A percentile compares a stretch with the other conserved stretches of the same genome.
Conservation (phyloP, 257 asterid species). For the Ophiorrhiza pumila region DNA sequence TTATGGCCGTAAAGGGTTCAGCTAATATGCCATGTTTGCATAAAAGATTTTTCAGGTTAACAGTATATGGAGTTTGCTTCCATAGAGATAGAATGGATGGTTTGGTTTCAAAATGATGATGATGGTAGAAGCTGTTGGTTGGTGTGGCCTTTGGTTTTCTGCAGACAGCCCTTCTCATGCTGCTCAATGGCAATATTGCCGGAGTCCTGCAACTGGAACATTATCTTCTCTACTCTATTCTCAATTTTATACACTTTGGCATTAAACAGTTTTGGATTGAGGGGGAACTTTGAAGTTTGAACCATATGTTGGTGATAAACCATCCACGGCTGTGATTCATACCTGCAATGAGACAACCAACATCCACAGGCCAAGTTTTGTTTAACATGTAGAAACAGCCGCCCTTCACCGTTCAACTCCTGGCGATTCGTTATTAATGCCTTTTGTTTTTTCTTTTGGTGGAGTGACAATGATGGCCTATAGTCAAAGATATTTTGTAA, state of each 20-base stretch:
- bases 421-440: not conserved
- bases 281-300: slow-evolving; percentile 16
- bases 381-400: not conserved
- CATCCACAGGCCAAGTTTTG: not conserved
- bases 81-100: not conserved
- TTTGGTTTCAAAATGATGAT: no score
- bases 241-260: not conserved
- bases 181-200: not conserved
- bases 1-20: not conserved
- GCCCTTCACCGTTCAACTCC: not conserved
- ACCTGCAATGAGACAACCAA: not conserved
- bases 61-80: not conserved
- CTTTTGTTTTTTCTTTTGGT: not conserved
- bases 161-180: not conserved
- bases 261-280: slow-evolving; percentile 1
- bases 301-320: slow-evolving; percentile 21
- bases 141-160: not conserved
- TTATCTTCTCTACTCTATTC: no score
- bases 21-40: not conserved
- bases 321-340: slow-evolving; percentile 18
- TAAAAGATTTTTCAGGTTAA: not conserved
- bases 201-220: no score
- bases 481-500: not conserved
- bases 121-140: not conserved
- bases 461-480: no score